Base-by-base conservation (phyloP, 768 basidiomycete genomes). In the Trametes meyenii region DNA sequence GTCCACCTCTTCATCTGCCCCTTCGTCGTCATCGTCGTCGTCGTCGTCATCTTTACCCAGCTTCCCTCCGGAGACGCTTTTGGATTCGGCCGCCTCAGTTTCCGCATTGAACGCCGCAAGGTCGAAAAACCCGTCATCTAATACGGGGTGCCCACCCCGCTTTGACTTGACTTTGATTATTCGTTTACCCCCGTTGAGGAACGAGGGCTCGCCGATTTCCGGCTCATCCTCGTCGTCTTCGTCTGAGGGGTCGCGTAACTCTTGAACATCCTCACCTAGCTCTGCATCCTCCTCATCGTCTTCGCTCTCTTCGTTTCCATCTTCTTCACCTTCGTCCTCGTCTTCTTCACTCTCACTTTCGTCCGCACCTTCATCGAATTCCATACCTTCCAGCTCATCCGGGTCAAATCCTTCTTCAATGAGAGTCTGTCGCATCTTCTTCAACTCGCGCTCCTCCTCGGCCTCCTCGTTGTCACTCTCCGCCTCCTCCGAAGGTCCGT, bases 61-160 rank as follows among this genome's bases (percentile, higher is more conserved):
- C 26, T 75, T 77, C 19, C 92, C 94, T 68, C 77, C 78, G 2
- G 87, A 86, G 11, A 83, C 79, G 16, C 76, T 79, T 60, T 75
- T 81, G 14, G 87, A 83, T 73, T 96, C 95, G 2, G 86, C 83
- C 66, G 83, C 84, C 71, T 92, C 91, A 2, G 89, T 88, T 71
- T 94, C 86, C 2, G 86, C 81, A 68, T 98, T 97, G 79, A 99
- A 99, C 19, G 85, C 80, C 29, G 85, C 84, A 49, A 99, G 81
- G 63, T 89, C 83, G 75, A 98, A 98, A 77, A 98, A 98, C 14
- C 81, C 85, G 71, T 98, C 96, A 73, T 98, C 89, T 29, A 98
- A 82, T 44, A 81, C 81, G 5, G 81, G 74, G 58, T 80, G 76
- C 4, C 70, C 69, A 8, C 66, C 66, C 19, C 62, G 65, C 48